Evolutionary conservation across 768 basidiomycete species (phyloP), one percentile per base, ranked within the genome.

Genomic region (Dentipellis sp.): DNA sequence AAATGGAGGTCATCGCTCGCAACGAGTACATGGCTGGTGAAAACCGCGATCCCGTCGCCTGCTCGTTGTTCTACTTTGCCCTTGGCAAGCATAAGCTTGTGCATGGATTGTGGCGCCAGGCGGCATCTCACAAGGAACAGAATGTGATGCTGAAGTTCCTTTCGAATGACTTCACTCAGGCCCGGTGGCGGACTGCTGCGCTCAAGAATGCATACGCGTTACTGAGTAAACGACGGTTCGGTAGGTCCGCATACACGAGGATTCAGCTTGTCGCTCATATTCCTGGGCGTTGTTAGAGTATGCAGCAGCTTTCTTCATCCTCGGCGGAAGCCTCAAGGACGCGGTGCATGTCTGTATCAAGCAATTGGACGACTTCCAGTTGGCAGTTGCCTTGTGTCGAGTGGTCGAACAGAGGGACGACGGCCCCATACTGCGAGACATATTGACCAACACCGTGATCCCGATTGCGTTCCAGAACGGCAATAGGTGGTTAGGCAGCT

Each of bases 291-390:
- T 17, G 11, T 29, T 66, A 97, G 97, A 93, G 67, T 98, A 97
- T 65, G 94, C 97, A n/a, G 94, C 94, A 0, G 94, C 94, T 1
- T 99, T 99, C 72, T 99, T 99, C 74, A 76, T 99, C 42, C 80
- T 99, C 0, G 95, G 92, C 8, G 86, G 84, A 21, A 83, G 85
- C 45, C 71, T 95, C 37, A 90, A 88, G 68, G 97, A 98, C 61
- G 94, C 95, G 2, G 88, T 94, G 35, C 88, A 82, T 61, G 88
- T 99, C 17, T 94, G 93, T 67, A 66, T 97, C 23, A 88, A 81
- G 62, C 91, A 98, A 54, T 72, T 99, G 19, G 74, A 80, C 22
- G 97, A 99, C 69, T 88, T 94, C 65, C 93, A 95, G 63, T 76
- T 99, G 21, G 97, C 93, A 1, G 69, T 97, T 45, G 86, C 91